phyloP scores from a whole-genome alignment of 2,329 filamentous ascomycete species.

The Cryphonectria radicalis region DNA sequence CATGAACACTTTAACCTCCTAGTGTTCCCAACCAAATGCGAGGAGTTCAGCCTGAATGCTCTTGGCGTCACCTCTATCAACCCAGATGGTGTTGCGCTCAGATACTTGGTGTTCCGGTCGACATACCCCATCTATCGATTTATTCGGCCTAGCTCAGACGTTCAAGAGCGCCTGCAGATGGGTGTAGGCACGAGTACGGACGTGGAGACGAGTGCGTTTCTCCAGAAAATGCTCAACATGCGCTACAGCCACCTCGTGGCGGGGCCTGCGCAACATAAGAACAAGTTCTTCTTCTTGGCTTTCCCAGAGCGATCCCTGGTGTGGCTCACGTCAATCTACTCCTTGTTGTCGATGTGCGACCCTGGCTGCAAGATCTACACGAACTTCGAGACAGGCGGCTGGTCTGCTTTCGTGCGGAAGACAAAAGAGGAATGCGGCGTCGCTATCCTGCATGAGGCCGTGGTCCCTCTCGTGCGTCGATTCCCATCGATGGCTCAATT shows the following conservation, averaged over 20 bases:
- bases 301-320: slow-evolving; percentile 48
- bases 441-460: slow-evolving; percentile 53
- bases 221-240: slow-evolving; percentile 19
- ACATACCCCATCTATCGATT: slow-evolving; percentile 17
- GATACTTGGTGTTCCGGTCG: slow-evolving; percentile 45
- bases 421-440: slow-evolving; percentile 35
- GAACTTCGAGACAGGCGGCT: slow-evolving; percentile 49
- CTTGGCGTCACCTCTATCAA: slow-evolving; percentile 30
- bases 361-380: slow-evolving; percentile 48
- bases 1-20: slow-evolving; percentile 43
- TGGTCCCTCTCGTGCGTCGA: slow-evolving; percentile 42
- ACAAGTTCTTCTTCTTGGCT: slow-evolving; percentile 49
- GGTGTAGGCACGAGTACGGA: slow-evolving; percentile 7
- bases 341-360: slow-evolving; percentile 50
- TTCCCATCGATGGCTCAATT: slow-evolving; percentile 44
- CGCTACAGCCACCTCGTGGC: slow-evolving; percentile 20
- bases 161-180: not conserved
- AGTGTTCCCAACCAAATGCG: slow-evolving; percentile 44
- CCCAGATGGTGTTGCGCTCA: slow-evolving; percentile 34
- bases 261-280: slow-evolving; percentile 14
- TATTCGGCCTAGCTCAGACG: slow-evolving; percentile 7
- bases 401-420: slow-evolving; percentile 48
- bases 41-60: slow-evolving; percentile 39
- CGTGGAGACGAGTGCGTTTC: slow-evolving; percentile 12
- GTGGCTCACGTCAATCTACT: slow-evolving; percentile 44